phyloP scores from a whole-genome alignment of 2,329 filamentous ascomycete species.

The Epichloe scottii region DNA sequence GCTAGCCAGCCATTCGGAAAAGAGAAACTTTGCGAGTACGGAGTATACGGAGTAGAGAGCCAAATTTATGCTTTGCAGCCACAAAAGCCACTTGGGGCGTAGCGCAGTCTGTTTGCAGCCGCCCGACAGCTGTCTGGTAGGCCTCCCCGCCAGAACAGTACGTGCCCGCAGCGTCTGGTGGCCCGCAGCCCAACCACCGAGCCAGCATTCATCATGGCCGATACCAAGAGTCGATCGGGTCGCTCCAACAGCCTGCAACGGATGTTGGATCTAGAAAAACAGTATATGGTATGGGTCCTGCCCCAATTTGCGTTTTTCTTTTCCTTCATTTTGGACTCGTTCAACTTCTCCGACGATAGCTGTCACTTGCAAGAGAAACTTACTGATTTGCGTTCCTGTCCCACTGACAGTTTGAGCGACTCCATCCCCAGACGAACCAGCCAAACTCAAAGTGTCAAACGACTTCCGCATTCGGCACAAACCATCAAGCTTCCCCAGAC shows the following conservation, averaged over 20 bases:
- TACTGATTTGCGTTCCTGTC: constrained; percentile 3
- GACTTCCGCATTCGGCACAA: background rate
- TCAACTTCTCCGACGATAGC: background rate
- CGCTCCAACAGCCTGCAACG: constrained; percentile 39
- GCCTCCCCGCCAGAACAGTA: background rate
- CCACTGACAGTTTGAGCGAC: constrained; percentile 11
- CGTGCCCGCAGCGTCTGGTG: background rate
- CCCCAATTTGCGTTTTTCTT: background rate
- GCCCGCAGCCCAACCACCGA: background rate
- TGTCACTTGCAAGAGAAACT: background rate
- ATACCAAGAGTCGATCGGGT: constrained; percentile 8
- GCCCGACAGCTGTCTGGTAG: background rate
- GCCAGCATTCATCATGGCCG: constrained; percentile 4
- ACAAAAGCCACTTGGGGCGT: background rate
- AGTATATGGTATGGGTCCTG: constrained; percentile 39
- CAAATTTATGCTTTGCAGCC: background rate
- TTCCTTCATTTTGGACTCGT: background rate
- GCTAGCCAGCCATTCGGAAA: constrained; percentile 1
- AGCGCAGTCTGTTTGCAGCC: background rate
- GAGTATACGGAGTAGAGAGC: background rate
- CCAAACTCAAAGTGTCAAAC: constrained; percentile 2
- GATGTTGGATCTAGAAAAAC: constrained; percentile 48
- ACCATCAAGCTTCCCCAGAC: background rate
- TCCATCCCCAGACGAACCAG: constrained; percentile 5
- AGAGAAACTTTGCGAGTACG: background rate